A percentile compares a stretch with the other conserved stretches of the same genome.
Evolutionary conservation across 306 rosid genomes (phyloP).

Genomic region (Quercus cerris): DNA sequence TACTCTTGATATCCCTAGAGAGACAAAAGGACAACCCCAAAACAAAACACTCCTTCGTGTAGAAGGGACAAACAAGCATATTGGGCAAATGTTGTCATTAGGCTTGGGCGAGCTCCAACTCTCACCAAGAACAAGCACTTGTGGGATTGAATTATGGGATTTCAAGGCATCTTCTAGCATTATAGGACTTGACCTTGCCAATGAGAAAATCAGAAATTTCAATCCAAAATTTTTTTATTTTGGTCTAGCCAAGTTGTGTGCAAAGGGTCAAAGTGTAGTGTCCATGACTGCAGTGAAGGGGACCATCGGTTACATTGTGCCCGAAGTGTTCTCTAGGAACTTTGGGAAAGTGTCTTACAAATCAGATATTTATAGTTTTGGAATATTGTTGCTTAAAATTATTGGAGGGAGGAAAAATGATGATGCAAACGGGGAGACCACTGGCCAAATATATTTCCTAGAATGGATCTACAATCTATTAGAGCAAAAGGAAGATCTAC

Average conservation of each 20-base stretch:
- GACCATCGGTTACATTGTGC: not conserved
- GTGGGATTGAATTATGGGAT: constrained; percentile 43
- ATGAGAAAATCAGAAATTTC: not conserved
- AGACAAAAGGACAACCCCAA: too few relatives aligned
- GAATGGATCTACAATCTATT: not conserved
- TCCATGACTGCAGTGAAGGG: not conserved
- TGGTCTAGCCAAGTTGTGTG: not conserved
- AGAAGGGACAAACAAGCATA: constrained; percentile 24
- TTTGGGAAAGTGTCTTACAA: not conserved
- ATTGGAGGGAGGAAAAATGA: not conserved
- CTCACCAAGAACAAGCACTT: constrained; percentile 39
- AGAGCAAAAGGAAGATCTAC: not conserved
- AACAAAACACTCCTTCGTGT: too few relatives aligned
- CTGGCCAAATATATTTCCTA: not conserved
- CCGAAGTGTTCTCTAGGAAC: not conserved
- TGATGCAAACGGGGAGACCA: not conserved
- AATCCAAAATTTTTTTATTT: not conserved
- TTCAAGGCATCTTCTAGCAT: not conserved
- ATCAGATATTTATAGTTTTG: not conserved
- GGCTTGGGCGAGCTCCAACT: constrained; percentile 38
- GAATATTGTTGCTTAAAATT: not conserved
- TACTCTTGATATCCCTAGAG: too few relatives aligned
- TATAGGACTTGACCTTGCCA: constrained; percentile 27
- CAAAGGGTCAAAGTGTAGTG: not conserved
- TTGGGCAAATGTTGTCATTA: constrained; percentile 43